Base-by-base conservation (phyloP, 2,329 filamentous ascomycete species). In the Plenodomus biglobosus region DNA sequence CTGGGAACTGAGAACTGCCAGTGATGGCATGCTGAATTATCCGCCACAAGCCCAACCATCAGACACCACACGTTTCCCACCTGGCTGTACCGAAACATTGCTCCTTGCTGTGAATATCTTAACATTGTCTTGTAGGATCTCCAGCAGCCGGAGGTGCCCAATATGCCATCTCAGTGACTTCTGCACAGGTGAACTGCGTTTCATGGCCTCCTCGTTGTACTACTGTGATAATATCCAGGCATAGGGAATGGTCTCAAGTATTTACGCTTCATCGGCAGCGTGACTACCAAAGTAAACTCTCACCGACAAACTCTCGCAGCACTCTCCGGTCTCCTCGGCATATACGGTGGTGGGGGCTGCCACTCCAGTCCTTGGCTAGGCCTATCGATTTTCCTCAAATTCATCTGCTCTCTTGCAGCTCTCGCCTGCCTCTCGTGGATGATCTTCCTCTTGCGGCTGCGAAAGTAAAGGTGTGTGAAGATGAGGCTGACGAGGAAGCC, bases 401-500 rank as follows among this genome's bases (percentile, higher is more conserved):
- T 32, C 8, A 32, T 32, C 35, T 18, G 8, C 7, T 37, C 35
- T 8, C 35, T 17, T 7, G 15, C 35, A 8, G 18, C 35, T 37
- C 16, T 37, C 35, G 35, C 35, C 8, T 20, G 35, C 18, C 35
- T 17, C 35, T 37, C 35, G 8, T 6, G n/a, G 18, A 16, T 24
- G n/a, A 17, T 42, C 11, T 40, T 50, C 38, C 44, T 44, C 41
- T 44, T 53, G 19, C 43, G 52, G 22, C 43, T 44, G 16, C 53
- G 56, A 8, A 55, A 35, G 44, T 45, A 59, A 19, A 60, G 40
- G 2, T 55, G 34, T 1, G 41, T 43, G 39, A 62, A 42, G 39
- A 63, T 44, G 38, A 53, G 30, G 46, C 55, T 18, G 15, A 49
- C 52, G 19, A 58, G 20, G 44, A 58, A 32, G 18, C 52, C 42